Evolutionary conservation across 2,329 filamentous ascomycete genomes (phyloP), one percentile per base, ranked within the genome.

Genomic region (Diaporthe caulivora): DNA sequence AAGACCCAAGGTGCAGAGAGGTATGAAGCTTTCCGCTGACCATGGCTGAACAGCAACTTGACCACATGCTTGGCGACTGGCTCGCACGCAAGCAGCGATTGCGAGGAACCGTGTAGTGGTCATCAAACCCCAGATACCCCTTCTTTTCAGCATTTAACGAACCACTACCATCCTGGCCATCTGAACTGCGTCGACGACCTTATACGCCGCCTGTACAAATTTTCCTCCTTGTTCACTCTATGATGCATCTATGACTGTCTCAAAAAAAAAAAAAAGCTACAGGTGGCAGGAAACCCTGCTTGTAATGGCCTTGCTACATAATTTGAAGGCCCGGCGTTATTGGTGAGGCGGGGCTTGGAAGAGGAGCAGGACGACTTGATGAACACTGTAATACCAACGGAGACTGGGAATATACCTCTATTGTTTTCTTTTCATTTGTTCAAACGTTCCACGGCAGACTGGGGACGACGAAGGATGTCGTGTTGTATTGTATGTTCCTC

Each of bases 41-140:
- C 74, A 58, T 75, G 15, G 67, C 31, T 70, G 18, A 24, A 47
- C 77, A 92, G 84, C 93, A 96, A 87, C 88, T 98, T 77, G 96
- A 99, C 84, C 91, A 93, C 26, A 92, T 98, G 90, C 89, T 98
- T 57, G 93, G 92, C 77, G 92, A 94, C 79, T 95, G 94, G 92
- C 87, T 97, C 79, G 88, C 93, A 81, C 86, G 92, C 80, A 88
- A 95, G 86, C 87, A 92, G 87, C 85, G 92, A 85, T 78, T 89
- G 80, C 82, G 90, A 84, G 86, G 87, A 64, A 82, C 83, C 24
- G 80, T 87, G 70, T 89, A 78, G 79, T 68, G 57, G 44, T 29
- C 17, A 54, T 3, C 18, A 71, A 42, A 53, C 34, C 11, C 62
- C 55, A 73, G 60, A 75, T 73, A 64, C 67, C 65, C 67, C 53